These are phyloP conservation scores for Takakia lepidozioides DNA, from an alignment of 225 moss, liverwort and hornwort genomes.

Conservation along the genomic window DNA sequence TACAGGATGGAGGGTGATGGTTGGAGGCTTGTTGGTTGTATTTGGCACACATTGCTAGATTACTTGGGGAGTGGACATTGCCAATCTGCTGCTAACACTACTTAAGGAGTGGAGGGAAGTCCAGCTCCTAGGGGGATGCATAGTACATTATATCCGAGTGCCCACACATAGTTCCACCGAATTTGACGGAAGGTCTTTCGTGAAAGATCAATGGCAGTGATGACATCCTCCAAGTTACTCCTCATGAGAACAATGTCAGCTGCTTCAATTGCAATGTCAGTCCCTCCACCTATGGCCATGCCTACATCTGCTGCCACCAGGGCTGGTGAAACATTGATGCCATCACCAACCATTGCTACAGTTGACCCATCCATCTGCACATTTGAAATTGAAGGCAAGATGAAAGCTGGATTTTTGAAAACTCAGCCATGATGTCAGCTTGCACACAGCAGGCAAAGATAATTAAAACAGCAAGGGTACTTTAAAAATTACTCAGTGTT, in stretches of 20 bases:
- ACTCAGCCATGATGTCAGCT: too few species aligned
- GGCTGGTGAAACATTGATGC: constrained; percentile 95
- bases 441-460: too few species aligned
- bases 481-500: background rate
- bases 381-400: too few species aligned
- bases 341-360: constrained; percentile 97
- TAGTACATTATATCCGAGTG: constrained; percentile 79
- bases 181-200: constrained; percentile 71
- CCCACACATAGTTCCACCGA: constrained; percentile 89
- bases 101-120: too few species aligned
- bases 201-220: constrained; percentile 82
- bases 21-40: too few species aligned
- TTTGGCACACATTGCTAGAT: too few species aligned
- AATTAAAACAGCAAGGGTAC: too few species aligned
- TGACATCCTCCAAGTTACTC: constrained; percentile 91
- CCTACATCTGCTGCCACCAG: constrained; percentile 94
- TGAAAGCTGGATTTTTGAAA: too few species aligned
- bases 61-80: too few species aligned
- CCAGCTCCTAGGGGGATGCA: constrained; percentile 92
- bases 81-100: too few species aligned
- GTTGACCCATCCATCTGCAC: constrained; percentile 32
- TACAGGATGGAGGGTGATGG: too few species aligned
- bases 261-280: constrained; percentile 93
- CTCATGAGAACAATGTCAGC: constrained; percentile 96
- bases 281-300: constrained; percentile 97